A percentile compares a stretch with the other conserved stretches of the same genome.
These are phyloP conservation scores for Elaeis guineensis DNA, from an alignment of 176 grass and related monocot species.

Conservation along the genomic window DNA sequence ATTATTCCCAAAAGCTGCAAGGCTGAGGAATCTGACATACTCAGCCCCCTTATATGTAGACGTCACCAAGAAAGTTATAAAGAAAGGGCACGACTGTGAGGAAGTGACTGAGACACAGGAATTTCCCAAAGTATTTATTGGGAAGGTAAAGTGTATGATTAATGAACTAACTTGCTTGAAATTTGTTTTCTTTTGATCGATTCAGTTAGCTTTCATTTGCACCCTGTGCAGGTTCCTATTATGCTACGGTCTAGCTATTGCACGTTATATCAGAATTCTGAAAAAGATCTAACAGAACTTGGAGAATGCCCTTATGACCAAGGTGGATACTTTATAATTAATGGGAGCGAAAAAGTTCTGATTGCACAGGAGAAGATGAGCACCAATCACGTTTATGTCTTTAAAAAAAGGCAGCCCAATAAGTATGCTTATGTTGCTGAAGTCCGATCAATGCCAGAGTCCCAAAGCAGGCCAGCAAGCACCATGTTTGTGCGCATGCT, in stretches of 20 bases:
- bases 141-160: slow-evolving; percentile 43
- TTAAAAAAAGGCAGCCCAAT: slow-evolving; percentile 98
- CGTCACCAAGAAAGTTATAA: slow-evolving; percentile 83
- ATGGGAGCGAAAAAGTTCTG: slow-evolving; percentile 94
- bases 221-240: slow-evolving; percentile 56
- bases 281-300: slow-evolving; percentile 92
- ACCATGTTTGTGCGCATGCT: slow-evolving; percentile 99
- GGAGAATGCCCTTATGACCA: slow-evolving; percentile 97
- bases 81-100: slow-evolving; percentile 98
- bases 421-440: slow-evolving; percentile 92
- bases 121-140: slow-evolving; percentile 94
- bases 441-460: slow-evolving; percentile 92
- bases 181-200: slow-evolving; percentile 20
- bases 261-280: slow-evolving; percentile 78
- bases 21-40: slow-evolving; percentile 87
- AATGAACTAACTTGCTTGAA: background rate
- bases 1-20: slow-evolving; percentile 90
- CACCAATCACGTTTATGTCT: slow-evolving; percentile 98
- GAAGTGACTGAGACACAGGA: slow-evolving; percentile 88
- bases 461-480: slow-evolving; percentile 88
- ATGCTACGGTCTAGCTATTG: slow-evolving; percentile 97
- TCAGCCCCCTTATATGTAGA: slow-evolving; percentile 92
- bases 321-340: slow-evolving; percentile 96
- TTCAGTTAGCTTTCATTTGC: background rate
- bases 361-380: slow-evolving; percentile 99